Base-by-base conservation (phyloP, 2,329 filamentous ascomycete species). In the Trichoderma koningii region DNA sequence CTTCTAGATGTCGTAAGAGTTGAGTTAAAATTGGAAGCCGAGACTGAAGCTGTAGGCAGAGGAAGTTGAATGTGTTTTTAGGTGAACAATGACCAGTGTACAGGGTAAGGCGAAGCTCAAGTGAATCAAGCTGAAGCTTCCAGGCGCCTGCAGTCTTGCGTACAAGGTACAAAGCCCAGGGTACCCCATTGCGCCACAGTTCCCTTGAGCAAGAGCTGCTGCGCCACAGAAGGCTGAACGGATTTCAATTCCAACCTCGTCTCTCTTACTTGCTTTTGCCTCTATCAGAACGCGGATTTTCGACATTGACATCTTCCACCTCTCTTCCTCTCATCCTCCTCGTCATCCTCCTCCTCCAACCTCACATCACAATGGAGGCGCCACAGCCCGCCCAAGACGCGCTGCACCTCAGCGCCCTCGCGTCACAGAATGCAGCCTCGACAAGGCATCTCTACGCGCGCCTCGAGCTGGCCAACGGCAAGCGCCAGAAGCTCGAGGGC, bases 401-500 rank as follows among this genome's bases (percentile, higher is more conserved):
- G 69, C 71, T 74, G 44, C 74, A 72, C 26, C 75, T 79, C 51
- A 71, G 73, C 68, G 70, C 70, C 14, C 74, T 79, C 56, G 75
- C 73, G 12, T 69, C 73, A 21, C 73, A 76, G 38, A 79, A 79
- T 69, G 74, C 77, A 9, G 69, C 72, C 7, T 64, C 71, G 15
- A 73, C 77, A 21, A 70, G 73, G 66, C 71, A 70, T 56, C 67
- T 78, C 30, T 79, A 76, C 66, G 60, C 73, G 42, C 72, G 70
- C 52, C 53, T 69, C 21, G 71, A 71, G 42, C 69, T 65, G 64
- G 69, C 68, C 45, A 68, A 70, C 47, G 66, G 68, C 63, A 80
- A 81, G 69, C 77, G 78, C 63, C 77, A 76, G 68, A 79, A 77
- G 70, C 69, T 74, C 69, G 73, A 77, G 67, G 73, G 75, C 70